Base-by-base conservation (phyloP, 148 eudicot species). In the Arbutus unedo region DNA sequence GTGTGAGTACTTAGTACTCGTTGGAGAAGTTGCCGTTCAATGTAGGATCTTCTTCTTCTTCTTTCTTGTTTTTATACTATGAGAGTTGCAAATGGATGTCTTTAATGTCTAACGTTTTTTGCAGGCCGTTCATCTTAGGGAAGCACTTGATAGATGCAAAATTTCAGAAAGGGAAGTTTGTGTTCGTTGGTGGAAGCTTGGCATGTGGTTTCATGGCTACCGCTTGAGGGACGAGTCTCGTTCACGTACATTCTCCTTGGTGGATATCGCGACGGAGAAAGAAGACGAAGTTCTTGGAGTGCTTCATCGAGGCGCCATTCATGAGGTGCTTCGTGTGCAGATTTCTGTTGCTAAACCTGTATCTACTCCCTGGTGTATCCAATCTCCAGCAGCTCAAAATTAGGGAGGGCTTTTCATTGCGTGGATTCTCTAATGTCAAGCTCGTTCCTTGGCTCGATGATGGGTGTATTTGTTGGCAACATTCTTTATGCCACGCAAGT, bases 101-200 rank as follows among this genome's bases (percentile, higher is more conserved):
- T 31, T 31, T 31, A 74, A 6, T 48, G 70, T 54, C 10, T 64
- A 18, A 16, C 9, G 21, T 82, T 64, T 25, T 15, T 76, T 76
- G 81, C 88, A 95, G 98, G 86, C 87, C n/a, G 87, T 88, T 53
- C 13, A 55, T 54, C 81, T 93, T 5, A 67, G 84, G 76, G 86
- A 91, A 85, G 92, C 95, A 44, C 89, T 95, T 18, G 50, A 83
- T 14, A 83, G 41, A 54, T 66, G 87, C 85, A 85, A 89, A 55
- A 91, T 95, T 68, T 86, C 91, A 0, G 90, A 90, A 74, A 87
- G 93, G 83, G 89, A 91, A 86, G 91, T 95, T 43, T 87, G 90
- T 41, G 89, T 91, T 54, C 90, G 86, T 73, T 95, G 98, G 98
- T 95, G 97, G 98, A 95, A 92, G 87, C 90, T 95, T 9, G 98